Evolutionary conservation across 768 basidiomycete species (phyloP).

Genomic region (Chiua virens): DNA sequence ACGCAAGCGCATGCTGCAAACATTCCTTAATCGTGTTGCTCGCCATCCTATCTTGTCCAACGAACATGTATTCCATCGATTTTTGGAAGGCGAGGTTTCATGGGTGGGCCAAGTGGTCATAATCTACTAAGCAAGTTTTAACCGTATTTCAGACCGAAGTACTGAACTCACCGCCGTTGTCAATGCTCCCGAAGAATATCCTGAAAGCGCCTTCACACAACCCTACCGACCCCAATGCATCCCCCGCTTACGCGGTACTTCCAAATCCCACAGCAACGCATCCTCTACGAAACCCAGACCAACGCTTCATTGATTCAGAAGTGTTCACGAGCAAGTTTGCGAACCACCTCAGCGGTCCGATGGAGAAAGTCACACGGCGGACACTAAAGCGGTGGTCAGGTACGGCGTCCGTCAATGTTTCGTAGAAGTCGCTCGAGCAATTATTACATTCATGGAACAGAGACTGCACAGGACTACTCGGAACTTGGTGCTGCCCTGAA

Average conservation of each 20-base stretch:
- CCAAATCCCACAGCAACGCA: constrained; percentile 89
- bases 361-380: constrained; percentile 96
- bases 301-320: constrained; percentile 94
- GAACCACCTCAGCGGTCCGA: constrained; percentile 82
- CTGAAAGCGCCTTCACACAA: constrained; percentile 94
- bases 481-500: constrained; percentile 92
- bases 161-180: constrained; percentile 87
- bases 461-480: constrained; percentile 81
- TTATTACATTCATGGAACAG: constrained; percentile 35
- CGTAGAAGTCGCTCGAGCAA: constrained; percentile 3
- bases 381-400: constrained; percentile 95
- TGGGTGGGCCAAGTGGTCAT: constrained; percentile 61
- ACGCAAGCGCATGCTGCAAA: constrained; percentile 92
- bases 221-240: constrained; percentile 76
- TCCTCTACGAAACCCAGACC: constrained; percentile 89
- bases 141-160: constrained; percentile 71
- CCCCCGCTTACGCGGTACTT: constrained; percentile 76
- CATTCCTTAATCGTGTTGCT: constrained; percentile 87
- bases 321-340: constrained; percentile 95
- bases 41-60: constrained; percentile 94
- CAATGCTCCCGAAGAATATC: constrained; percentile 91
- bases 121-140: neutral
- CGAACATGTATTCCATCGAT: constrained; percentile 94
- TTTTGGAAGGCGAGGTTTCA: constrained; percentile 92
- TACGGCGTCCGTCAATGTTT: constrained; percentile 33